Percentiles rank a stretch among this genome's conserved stretches.
Conservation (phyloP, 768 basidiomycete species). For the Phylloporus scabripes region DNA sequence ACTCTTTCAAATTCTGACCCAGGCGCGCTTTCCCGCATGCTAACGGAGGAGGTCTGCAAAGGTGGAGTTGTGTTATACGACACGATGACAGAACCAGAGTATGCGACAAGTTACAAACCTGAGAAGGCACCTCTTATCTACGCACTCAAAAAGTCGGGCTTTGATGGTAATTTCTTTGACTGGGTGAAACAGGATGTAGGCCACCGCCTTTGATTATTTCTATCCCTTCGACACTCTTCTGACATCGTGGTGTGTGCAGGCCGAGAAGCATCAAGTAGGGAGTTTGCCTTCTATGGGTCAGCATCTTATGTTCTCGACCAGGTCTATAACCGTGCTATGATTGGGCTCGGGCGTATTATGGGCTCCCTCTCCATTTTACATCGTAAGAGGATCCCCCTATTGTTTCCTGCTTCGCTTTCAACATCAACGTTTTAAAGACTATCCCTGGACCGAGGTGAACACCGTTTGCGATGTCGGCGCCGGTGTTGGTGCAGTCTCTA, state of each 20-base stretch:
- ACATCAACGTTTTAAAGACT: conserved; percentile 10
- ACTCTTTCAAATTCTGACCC: conserved; percentile 13
- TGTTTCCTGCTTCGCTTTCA: not conserved
- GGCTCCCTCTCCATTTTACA: conserved; percentile 17
- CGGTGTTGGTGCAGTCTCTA: conserved; percentile 26
- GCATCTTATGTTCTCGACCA: too few species aligned
- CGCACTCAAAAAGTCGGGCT: conserved; percentile 13
- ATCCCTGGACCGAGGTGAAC: conserved; percentile 22
- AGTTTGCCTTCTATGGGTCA: too few species aligned
- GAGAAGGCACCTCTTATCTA: conserved; percentile 20
- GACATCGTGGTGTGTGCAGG: not conserved
- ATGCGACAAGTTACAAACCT: conserved; percentile 20
- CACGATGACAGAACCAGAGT: conserved; percentile 21
- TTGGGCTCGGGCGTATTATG: conserved; percentile 16
- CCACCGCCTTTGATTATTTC: not conserved
- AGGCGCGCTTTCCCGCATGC: conserved; percentile 7
- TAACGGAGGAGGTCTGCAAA: conserved; percentile 8
- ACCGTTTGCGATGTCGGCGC: conserved; percentile 29
- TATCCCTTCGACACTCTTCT: not conserved
- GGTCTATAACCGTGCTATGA: conserved; percentile 21
- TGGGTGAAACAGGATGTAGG: conserved; percentile 21
- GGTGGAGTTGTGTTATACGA: conserved; percentile 20
- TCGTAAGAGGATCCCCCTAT: conserved; percentile 7
- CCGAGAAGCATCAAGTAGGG: too few species aligned
- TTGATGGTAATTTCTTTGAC: conserved; percentile 19